These are phyloP conservation scores for Echria macrotheca DNA, from an alignment of 495 filamentous ascomycete species.

Conservation along the genomic window DNA sequence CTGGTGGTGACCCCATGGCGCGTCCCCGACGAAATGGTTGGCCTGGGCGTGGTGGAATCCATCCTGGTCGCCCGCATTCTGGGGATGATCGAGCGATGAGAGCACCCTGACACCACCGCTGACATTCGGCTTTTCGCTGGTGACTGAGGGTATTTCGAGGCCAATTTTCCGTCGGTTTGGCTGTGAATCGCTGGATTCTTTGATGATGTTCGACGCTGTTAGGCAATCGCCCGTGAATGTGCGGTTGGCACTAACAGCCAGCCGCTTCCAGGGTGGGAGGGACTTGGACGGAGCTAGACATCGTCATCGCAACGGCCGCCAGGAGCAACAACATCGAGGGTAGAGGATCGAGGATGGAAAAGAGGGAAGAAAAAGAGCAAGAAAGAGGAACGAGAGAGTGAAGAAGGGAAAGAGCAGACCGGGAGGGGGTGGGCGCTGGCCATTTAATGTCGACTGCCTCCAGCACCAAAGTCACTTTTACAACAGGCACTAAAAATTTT, in stretches of 20 bases:
- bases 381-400: slow-evolving; percentile 20
- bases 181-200: too few species aligned
- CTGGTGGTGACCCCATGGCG: slow-evolving; percentile 4
- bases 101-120: not conserved
- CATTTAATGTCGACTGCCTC: slow-evolving; percentile 35
- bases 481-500: slow-evolving; percentile 35
- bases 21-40: slow-evolving; percentile 21
- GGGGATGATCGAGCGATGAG: not conserved
- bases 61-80: slow-evolving; percentile 22
- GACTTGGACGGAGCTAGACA: slow-evolving; percentile 20
- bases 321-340: slow-evolving; percentile 19
- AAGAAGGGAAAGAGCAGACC: slow-evolving; percentile 28
- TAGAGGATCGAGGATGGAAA: slow-evolving; percentile 10
- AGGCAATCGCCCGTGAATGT: too few species aligned
- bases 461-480: slow-evolving; percentile 34
- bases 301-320: slow-evolving; percentile 3
- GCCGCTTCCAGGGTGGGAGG: slow-evolving; percentile 16
- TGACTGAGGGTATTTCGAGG: too few species aligned
- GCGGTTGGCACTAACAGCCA: slow-evolving; percentile 21
- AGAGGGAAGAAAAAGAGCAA: slow-evolving; percentile 13
- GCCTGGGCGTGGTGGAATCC: slow-evolving; percentile 13
- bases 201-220: not conserved
- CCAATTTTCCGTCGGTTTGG: too few species aligned
- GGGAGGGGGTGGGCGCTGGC: slow-evolving; percentile 39
- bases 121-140: too few species aligned